phyloP scores from a whole-genome alignment of 352 stramenopile species.

The Peronosclerospora sorghi region DNA sequence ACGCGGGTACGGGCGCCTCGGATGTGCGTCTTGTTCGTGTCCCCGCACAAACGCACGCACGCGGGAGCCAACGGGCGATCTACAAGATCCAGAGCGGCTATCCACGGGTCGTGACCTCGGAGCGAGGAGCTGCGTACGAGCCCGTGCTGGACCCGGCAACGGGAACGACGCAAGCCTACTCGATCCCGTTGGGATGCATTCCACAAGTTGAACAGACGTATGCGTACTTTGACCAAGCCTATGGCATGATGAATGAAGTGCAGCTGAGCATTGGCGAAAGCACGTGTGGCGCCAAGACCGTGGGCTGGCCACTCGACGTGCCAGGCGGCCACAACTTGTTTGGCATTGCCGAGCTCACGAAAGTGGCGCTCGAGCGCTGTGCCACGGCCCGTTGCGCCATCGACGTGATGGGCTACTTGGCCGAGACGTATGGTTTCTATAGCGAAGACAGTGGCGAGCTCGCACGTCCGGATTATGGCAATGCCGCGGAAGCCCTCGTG shows the following conservation, averaged over 20 bases:
- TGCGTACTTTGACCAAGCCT: conserved; percentile 90
- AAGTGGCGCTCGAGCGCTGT: conserved; percentile 86
- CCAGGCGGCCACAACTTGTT: conserved; percentile 80
- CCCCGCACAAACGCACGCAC: conserved; percentile 58
- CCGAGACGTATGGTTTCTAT: conserved; percentile 90
- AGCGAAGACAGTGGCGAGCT: conserved; percentile 79
- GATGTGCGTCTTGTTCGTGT: conserved; percentile 88
- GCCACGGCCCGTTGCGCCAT: conserved; percentile 71
- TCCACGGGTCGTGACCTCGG: conserved; percentile 53
- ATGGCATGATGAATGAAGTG: conserved; percentile 93
- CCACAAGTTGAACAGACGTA: conserved; percentile 88
- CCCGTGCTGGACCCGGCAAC: conserved; percentile 10
- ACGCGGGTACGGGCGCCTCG: conserved; percentile 60
- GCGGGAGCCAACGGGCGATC: conserved; percentile 32
- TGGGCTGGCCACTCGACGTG: conserved; percentile 53
- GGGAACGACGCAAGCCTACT: conserved; percentile 19
- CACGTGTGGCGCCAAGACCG: conserved; percentile 83
- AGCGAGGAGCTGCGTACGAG: conserved; percentile 63
- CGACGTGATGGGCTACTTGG: conserved; percentile 87
- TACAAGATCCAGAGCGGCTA: conserved; percentile 69
- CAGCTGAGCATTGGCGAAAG: conserved; percentile 90
- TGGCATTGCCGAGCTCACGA: conserved; percentile 83
- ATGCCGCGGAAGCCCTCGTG: conserved; percentile 78
- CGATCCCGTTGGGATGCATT: conserved; percentile 69
- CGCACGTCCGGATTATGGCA: conserved; percentile 36